Base-by-base conservation (phyloP, 2,329 filamentous ascomycete species). In the Monosporascus sp. region DNA sequence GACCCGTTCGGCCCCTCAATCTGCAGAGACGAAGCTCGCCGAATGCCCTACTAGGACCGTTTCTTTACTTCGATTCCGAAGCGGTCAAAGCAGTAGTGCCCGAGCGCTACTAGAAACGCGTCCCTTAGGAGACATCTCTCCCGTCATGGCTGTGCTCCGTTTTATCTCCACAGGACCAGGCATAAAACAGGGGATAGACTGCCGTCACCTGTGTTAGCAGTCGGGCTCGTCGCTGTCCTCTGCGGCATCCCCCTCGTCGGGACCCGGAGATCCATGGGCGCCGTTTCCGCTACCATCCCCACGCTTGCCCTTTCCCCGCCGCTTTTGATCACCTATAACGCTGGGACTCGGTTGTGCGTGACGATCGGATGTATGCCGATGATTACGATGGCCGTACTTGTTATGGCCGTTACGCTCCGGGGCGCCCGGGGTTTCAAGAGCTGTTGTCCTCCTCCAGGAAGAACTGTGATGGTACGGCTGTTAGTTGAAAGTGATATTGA, bases 401-500 rank as follows among this genome's bases (percentile, higher is more conserved):
- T 61, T 57, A 50, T 62, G 61, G 57, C 64, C 60, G 58, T 75
- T 69, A 64, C 75, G 70, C 65, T 77, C 66, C 65, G 75, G 71
- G 70, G 80, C 71, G 80, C 79, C 81, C 79, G 19, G 14, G 22
- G 83, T 78, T 90, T 83, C 76, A 80, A 74, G 75, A 78, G 69
- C 74, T 76, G 54, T 68, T 69, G 54, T 68, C 69, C 68, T 97
- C 92, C 73, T 97, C 93, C 73, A 97, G 74, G 88, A 97, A 97
- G 87, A 96, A 97, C 86, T 90, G 55, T 43, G 24, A 7, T 16
- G 43, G 40, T 20, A 20, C 19, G 19, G 11, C 24, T 43, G 40
- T 43, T 20, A 43, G 40, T 14, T 20, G 22, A 31, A 49, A 24
- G 17, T 24, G 27, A 40, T 27, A 43, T 20, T 31, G 11, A 49